Percentiles rank a stretch among this genome's conserved stretches.
These are phyloP conservation scores for Nicotiana tabacum DNA, from an alignment of 257 asterid genomes.

Conservation along the genomic window DNA sequence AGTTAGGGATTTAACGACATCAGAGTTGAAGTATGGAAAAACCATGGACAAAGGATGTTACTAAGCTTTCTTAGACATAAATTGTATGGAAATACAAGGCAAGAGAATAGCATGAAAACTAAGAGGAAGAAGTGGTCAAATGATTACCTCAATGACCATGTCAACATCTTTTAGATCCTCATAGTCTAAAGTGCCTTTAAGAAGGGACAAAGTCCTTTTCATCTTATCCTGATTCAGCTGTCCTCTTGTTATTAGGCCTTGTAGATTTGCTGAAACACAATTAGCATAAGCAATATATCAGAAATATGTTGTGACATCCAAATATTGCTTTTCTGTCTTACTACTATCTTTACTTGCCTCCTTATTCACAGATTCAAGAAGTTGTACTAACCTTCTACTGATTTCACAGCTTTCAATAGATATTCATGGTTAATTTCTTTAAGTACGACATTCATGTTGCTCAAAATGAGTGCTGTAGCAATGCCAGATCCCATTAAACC, in stretches of 20 bases:
- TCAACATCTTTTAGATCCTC: constrained; percentile 39
- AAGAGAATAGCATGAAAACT: not conserved
- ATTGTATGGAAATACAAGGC: not conserved
- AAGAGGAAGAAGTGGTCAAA: not conserved
- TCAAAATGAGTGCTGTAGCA: constrained; percentile 33
- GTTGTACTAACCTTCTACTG: constrained; percentile 9
- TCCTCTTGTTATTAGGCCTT: constrained; percentile 30
- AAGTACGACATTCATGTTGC: constrained; percentile 33
- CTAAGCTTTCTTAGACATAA: not conserved
- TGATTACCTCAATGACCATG: constrained; percentile 50
- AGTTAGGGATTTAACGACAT: not conserved
- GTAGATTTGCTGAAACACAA: constrained; percentile 27
- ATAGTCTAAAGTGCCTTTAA: constrained; percentile 39
- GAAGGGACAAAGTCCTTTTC: constrained; percentile 26
- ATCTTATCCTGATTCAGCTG: constrained; percentile 20
- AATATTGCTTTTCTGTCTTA: not conserved
- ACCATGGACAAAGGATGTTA: not conserved
- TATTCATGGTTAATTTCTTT: constrained; percentile 33
- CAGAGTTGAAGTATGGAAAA: not conserved
- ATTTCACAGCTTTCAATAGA: constrained; percentile 14
- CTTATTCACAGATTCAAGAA: not conserved
- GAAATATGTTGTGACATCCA: not conserved
- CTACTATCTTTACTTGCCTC: not conserved
- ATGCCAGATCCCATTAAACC: constrained; percentile 43
- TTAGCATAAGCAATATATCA: not conserved